Conservation (phyloP, 495 filamentous ascomycete species). For the Annulohypoxylon moriforme region DNA sequence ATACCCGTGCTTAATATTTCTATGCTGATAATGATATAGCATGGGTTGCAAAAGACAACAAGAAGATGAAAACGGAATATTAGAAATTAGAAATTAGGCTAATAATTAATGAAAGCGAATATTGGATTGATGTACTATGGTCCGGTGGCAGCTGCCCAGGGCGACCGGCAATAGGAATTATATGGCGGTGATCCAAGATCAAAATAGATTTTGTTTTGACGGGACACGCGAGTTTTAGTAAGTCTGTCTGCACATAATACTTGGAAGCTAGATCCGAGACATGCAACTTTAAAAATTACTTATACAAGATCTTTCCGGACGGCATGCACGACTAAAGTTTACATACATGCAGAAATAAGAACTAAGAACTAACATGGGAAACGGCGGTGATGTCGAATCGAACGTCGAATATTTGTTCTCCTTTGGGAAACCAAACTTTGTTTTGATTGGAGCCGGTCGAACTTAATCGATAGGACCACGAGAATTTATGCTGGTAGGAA, state of each 20-base stretch:
- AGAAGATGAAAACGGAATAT: not conserved
- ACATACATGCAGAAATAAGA: slow-evolving; percentile 4
- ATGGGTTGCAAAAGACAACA: not conserved
- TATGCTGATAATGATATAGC: not conserved
- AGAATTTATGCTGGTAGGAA: too few species aligned
- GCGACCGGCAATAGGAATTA: not conserved
- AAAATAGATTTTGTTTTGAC: slow-evolving; percentile 3
- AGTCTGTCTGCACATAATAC: not conserved
- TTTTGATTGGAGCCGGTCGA: slow-evolving; percentile 42
- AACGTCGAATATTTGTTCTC: slow-evolving; percentile 19
- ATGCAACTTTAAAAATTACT: not conserved
- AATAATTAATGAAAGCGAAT: not conserved
- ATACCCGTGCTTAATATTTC: not conserved
- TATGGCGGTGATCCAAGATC: not conserved
- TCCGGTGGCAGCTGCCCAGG: not conserved
- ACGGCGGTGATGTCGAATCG: slow-evolving; percentile 17
- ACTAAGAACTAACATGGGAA: not conserved
- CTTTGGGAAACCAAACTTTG: slow-evolving; percentile 37
- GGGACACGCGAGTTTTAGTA: not conserved
- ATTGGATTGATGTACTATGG: too few species aligned
- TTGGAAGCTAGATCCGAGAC: slow-evolving; percentile 14
- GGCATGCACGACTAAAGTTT: not conserved
- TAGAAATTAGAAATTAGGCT: not conserved
- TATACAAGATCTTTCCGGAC: not conserved
- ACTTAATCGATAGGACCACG: slow-evolving; percentile 26